These are phyloP conservation scores for Scheffersomyces stambukii DNA, from an alignment of 1,139 yeast species.

Conservation along the genomic window DNA sequence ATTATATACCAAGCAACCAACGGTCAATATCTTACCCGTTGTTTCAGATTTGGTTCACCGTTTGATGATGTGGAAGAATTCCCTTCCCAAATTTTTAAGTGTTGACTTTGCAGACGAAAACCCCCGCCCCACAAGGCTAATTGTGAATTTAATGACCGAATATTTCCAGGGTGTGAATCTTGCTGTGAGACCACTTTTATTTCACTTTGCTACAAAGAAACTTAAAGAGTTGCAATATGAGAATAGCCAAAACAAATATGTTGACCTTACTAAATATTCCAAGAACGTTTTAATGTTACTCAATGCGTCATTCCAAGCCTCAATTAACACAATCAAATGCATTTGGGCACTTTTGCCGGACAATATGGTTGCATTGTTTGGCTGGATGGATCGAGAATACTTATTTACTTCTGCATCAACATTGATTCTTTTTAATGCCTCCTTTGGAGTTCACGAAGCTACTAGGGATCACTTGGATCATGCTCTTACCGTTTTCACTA, in stretches of 20 bases:
- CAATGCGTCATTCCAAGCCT: slow-evolving; percentile 81
- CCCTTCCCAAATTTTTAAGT: slow-evolving; percentile 58
- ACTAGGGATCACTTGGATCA: slow-evolving; percentile 71
- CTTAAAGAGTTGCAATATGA: slow-evolving; percentile 47
- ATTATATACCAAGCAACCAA: slow-evolving; percentile 73
- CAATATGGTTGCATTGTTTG: slow-evolving; percentile 78
- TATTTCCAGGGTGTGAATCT: slow-evolving; percentile 82
- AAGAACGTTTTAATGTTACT: slow-evolving; percentile 62
- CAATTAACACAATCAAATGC: slow-evolving; percentile 71
- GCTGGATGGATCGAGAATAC: slow-evolving; percentile 88
- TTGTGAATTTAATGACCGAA: slow-evolving; percentile 79
- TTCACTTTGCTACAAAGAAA: slow-evolving; percentile 75
- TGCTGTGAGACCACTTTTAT: slow-evolving; percentile 75
- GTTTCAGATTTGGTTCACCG: slow-evolving; percentile 69
- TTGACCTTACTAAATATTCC: slow-evolving; percentile 67
- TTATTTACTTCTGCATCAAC: slow-evolving; percentile 80
- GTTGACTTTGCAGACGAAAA: slow-evolving; percentile 59
- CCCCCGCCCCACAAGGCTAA: slow-evolving; percentile 59
- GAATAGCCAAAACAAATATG: slow-evolving; percentile 46
- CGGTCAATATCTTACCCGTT: slow-evolving; percentile 67
- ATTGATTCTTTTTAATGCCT: slow-evolving; percentile 67
- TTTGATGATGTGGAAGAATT: slow-evolving; percentile 65
- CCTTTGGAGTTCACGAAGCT: slow-evolving; percentile 80
- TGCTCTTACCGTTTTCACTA: slow-evolving; percentile 64
- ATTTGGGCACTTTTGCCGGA: slow-evolving; percentile 71